Conservation (phyloP, 75 land plant species). For the Picea sitchensis region DNA sequence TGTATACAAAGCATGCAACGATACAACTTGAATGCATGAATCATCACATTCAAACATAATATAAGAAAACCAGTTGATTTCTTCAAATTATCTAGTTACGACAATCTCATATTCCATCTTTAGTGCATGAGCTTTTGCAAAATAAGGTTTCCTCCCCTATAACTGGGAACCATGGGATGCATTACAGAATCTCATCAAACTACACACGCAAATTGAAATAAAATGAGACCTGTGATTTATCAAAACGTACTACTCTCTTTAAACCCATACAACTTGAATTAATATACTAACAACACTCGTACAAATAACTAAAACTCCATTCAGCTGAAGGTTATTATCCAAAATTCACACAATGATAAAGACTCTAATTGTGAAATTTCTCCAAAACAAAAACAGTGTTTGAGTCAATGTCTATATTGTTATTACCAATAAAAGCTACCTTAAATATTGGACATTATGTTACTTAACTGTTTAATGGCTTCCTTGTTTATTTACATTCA, state of each 20-base stretch:
- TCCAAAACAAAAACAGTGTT: no score
- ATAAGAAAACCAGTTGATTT: neutral
- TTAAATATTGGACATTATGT: no score
- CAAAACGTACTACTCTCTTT: no score
- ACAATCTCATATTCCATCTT: constrained; percentile 3
- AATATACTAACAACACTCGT: no score
- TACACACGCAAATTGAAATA: neutral
- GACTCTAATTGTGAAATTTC: neutral
- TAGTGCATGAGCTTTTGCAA: neutral
- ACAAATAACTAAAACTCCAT: no score
- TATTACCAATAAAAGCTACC: no score
- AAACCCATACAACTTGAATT: no score
- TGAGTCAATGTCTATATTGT: no score
- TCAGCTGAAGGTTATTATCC: neutral
- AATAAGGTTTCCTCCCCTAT: neutral
- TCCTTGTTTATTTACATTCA: no score
- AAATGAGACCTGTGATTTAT: neutral
- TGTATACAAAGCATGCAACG: no score
- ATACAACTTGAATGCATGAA: no score
- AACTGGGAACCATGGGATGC: neutral
- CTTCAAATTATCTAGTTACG: neutral
- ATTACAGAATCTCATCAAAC: neutral
- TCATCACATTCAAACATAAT: neutral
- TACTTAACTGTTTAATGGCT: no score
- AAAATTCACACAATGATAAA: neutral